Base-by-base conservation (phyloP, 805 yeast genomes). In the Kodamaea nitidulidarum region DNA sequence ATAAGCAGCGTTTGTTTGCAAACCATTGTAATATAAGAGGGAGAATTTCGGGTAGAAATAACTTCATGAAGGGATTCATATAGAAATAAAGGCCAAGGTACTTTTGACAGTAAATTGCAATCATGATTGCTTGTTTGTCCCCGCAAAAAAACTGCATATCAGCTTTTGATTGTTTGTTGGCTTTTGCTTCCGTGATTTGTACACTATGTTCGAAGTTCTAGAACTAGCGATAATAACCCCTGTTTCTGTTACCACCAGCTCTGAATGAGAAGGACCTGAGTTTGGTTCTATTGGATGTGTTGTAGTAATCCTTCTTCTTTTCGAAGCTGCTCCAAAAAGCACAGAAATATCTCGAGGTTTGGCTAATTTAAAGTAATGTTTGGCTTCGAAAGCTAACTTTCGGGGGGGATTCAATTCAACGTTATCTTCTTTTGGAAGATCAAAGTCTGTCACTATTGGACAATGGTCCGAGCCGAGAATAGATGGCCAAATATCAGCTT, bases 381-480 rank as follows among this genome's bases (percentile, higher is more conserved):
- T 51, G 3, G 60, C 58, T 33, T 56, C 61, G 30, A 56, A 54
- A 2, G 41, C 29, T 7, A 56, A 38, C 30, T 43, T 46, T 14
- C 15, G 15, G n/a, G 9, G 16, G 4, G n/a, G n/a, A 3, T 20
- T 17, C 20, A 25, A 14, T 11, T 39, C 32, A 41, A 29, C 3
- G 15, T 16, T 27, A 3, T 15, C 32, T n/a, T 42, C 39, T 12
- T 44, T 44, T 12, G 35, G 33, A 5, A 51, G 43, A 9, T 65
- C 62, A 32, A 88, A 52, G 56, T 88, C 97, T 1, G 88, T 71
- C 52, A 58, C 88, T 0, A 88, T 77, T 0, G 98, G 98, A 58
- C 98, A 91, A 60, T 91, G 98, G 57, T 91, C 98, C 0, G 96
- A 87, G 0, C 98, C 98, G 56, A 75, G 65, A 1, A 90, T 51